Conservation (phyloP, 345 rosid genomes). For the Lumnitzera littorea region DNA sequence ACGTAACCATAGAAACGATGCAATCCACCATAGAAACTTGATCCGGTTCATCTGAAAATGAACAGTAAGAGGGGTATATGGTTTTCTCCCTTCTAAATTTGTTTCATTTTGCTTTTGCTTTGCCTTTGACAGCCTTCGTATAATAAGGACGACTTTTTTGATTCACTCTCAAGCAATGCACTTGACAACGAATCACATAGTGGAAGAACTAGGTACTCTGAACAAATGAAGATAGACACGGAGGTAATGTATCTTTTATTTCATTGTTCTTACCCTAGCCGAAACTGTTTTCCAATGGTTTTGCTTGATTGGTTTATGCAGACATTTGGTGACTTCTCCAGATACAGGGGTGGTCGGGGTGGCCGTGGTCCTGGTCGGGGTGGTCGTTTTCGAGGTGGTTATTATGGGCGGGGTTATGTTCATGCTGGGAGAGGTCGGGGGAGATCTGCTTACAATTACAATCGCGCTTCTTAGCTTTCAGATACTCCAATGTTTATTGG, state of each 20-base stretch:
- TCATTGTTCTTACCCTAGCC: background rate
- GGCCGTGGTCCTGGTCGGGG: conserved; percentile 28
- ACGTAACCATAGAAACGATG: too few species aligned
- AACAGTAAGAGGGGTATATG: background rate
- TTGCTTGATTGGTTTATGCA: conserved; percentile 18
- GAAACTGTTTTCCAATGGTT: background rate
- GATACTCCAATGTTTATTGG: too few species aligned
- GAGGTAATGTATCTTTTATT: conserved; percentile 41
- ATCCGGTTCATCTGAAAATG: background rate
- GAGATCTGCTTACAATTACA: conserved; percentile 13
- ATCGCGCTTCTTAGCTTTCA: conserved; percentile 14
- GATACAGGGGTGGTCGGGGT: conserved; percentile 35
- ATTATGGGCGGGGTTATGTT: conserved; percentile 36
- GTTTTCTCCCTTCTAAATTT: background rate
- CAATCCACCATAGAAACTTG: too few species aligned
- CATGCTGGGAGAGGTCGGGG: conserved; percentile 33
- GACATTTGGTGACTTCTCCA: conserved; percentile 67
- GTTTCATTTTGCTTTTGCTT: background rate
- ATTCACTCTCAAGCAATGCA: conserved; percentile 60
- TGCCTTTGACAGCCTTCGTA: conserved; percentile 52
- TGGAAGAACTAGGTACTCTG: conserved; percentile 75
- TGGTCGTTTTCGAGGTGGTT: conserved; percentile 42
- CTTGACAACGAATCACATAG: conserved; percentile 40
- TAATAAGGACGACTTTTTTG: conserved; percentile 92
- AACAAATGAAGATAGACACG: conserved; percentile 78